Evolutionary conservation across 176 grass and related monocot genomes (phyloP).

Genomic region (Ensete ventricosum): DNA sequence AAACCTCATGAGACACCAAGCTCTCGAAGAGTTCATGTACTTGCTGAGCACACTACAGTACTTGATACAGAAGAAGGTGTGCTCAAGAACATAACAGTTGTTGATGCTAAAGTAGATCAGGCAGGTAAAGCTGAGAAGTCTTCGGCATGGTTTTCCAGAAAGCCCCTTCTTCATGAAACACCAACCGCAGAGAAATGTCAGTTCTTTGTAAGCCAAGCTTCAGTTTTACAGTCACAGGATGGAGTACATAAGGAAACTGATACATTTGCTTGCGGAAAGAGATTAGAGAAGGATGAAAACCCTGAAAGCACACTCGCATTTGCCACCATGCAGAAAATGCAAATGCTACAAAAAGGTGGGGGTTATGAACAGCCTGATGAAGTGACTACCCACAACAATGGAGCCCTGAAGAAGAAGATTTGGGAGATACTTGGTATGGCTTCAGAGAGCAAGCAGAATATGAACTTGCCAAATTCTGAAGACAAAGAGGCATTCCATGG

Average conservation of each 20-base stretch:
- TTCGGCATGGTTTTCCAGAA: constrained; percentile 1
- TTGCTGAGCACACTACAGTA: constrained; percentile 25
- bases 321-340: constrained; percentile 28
- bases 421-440: constrained; percentile 80
- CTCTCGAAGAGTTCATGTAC: constrained; percentile 36
- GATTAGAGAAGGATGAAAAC: constrained; percentile 31
- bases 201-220: constrained; percentile 22
- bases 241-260: constrained; percentile 25
- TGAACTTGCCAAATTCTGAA: constrained; percentile 29
- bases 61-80: constrained; percentile 26
- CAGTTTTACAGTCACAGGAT: constrained; percentile 34
- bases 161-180: not conserved
- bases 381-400: constrained; percentile 38
- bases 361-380: constrained; percentile 16
- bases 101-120: not conserved
- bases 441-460: constrained; percentile 60
- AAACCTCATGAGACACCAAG: constrained; percentile 27
- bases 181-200: not conserved
- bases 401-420: constrained; percentile 58
- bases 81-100: constrained; percentile 13
- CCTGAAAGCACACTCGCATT: constrained; percentile 27
- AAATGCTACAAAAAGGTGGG: not conserved
- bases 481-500: constrained; percentile 13
- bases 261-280: constrained; percentile 40
- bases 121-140: not conserved